Evolutionary conservation across 352 stramenopile genomes (phyloP).

Genomic region (Halophytophthora polymorphica): DNA sequence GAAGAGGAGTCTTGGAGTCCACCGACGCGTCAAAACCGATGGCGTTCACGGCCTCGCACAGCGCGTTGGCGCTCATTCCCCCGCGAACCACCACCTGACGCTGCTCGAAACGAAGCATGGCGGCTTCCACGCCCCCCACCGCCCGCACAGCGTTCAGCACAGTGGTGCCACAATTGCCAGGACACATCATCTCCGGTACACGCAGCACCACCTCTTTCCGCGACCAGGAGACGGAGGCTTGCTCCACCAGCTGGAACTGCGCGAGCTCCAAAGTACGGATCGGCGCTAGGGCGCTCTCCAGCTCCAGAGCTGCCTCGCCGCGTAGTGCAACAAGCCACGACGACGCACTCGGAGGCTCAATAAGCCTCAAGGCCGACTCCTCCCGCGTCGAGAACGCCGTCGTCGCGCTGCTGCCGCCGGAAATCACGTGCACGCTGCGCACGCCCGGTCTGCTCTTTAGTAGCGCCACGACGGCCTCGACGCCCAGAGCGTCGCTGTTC

Average conservation of each 20-base stretch:
- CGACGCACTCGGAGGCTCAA: not conserved
- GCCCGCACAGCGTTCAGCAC: conserved; percentile 56
- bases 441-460: conserved; percentile 33
- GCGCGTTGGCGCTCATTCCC: conserved; percentile 34
- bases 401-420: conserved; percentile 1
- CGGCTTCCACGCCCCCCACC: conserved; percentile 45
- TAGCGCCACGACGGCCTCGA: conserved; percentile 38
- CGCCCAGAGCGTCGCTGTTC: conserved; percentile 14
- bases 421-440: conserved; percentile 48
- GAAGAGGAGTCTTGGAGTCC: conserved; percentile 32
- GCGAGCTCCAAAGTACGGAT: conserved; percentile 30
- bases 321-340: conserved; percentile 29
- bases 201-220: conserved; percentile 62
- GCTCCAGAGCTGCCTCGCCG: conserved; percentile 25
- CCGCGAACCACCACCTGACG: conserved; percentile 57
- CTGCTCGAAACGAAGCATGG: conserved; percentile 53
- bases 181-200: conserved; percentile 82
- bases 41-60: conserved; percentile 37
- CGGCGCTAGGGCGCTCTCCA: conserved; percentile 14
- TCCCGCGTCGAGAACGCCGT: conserved; percentile 1
- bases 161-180: conserved; percentile 68
- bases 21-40: conserved; percentile 65
- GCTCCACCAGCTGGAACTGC: conserved; percentile 32
- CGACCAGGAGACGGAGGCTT: conserved; percentile 38
- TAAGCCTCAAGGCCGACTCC: not conserved